Conservation (phyloP, 208 protist genomes). For the Phytomonas francai region DNA sequence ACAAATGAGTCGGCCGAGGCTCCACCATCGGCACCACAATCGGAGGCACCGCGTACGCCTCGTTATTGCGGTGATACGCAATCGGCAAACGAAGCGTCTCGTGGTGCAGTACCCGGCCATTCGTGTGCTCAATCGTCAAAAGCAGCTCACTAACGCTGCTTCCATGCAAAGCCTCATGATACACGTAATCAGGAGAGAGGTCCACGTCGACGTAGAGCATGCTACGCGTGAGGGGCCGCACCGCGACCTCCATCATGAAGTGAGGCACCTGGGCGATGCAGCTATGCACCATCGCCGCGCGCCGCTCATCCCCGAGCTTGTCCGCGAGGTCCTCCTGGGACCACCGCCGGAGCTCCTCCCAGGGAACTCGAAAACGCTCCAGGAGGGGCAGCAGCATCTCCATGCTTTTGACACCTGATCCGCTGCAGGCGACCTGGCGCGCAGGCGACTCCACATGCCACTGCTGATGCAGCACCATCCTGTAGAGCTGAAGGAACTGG, state of each 20-base stretch:
- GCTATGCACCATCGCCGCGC: constrained; percentile 82
- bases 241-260: constrained; percentile 83
- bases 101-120: constrained; percentile 95
- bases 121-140: constrained; percentile 94
- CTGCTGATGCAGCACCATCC: constrained; percentile 95
- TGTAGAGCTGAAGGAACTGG: constrained; percentile 79
- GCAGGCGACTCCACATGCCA: constrained; percentile 95
- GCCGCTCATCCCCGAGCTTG: constrained; percentile 78
- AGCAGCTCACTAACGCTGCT: constrained; percentile 84
- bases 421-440: constrained; percentile 65
- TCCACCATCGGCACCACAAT: constrained; percentile 97
- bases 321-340: constrained; percentile 91
- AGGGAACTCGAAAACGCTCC: constrained; percentile 94
- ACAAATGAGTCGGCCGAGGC: constrained; percentile 94
- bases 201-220: constrained; percentile 95
- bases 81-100: constrained; percentile 93
- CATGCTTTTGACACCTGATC: constrained; percentile 41
- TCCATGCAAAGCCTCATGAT: constrained; percentile 89
- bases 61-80: constrained; percentile 43
- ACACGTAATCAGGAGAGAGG: constrained; percentile 95
- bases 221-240: constrained; percentile 94
- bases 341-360: constrained; percentile 93
- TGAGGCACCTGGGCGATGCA: constrained; percentile 94
- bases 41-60: constrained; percentile 65
- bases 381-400: constrained; percentile 88